Evolutionary conservation across 441 rosid genomes (phyloP), one percentile per base, ranked within the genome.

Genomic region (Syzygium syzygioides): DNA sequence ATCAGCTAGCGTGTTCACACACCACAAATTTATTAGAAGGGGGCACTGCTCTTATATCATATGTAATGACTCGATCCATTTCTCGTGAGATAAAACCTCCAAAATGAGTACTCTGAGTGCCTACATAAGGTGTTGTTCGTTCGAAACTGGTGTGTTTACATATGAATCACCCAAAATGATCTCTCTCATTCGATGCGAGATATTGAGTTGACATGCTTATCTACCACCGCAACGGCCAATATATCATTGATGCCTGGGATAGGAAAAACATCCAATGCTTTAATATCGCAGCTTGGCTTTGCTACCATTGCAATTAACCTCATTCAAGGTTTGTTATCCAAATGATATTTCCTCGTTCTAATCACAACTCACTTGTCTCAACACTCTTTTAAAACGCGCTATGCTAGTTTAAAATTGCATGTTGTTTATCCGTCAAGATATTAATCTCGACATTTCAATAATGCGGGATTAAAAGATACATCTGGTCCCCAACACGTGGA

Each of bases 281-380:
- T 19, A 15, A 30, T 4, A 62, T 66, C 2, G 3, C 3, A 5
- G 3, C 41, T 66, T 32, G 13, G 23, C 19, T 62, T 0, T 6
- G 20, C 37, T 64, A 30, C 9, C 20, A 6, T 62, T 30, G 37
- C 5, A 30, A 64, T 10, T 37, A 30, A 30, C 20, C 37, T 64
- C 8, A 64, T 14, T n/a, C 9, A 4, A 60, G 32, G 18, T 60
- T 60, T 28, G 15, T 28, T n/a, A n/a, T 0, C 4, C 0, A 9
- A 30, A n/a, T 66, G 19, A 32, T 66, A 66, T 34, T 34, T 71
- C 0, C 50, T 14, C 4, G 0, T 34, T 71, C 2, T 71, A 71
- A 37, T 34, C 25, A 1, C 2, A 32, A 18, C 48, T 34, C 79
- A 19, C 41, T 34, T 3, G 1, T 3, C 28, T 68, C 4, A 7